These are phyloP conservation scores for Penicillium sp. DNA, from an alignment of 2,329 filamentous ascomycete genomes.

Conservation along the genomic window DNA sequence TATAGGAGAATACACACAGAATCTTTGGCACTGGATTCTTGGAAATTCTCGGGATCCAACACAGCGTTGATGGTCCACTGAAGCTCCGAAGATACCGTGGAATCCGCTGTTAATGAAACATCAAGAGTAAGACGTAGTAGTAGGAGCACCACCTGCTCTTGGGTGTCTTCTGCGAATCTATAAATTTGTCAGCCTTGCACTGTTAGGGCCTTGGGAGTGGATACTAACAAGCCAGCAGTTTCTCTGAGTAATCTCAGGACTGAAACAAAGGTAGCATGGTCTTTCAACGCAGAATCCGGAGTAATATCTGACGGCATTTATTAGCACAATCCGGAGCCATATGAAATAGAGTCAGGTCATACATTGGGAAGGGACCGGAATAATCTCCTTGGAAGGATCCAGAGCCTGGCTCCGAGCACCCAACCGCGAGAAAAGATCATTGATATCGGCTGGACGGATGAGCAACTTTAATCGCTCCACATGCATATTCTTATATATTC, in stretches of 20 bases:
- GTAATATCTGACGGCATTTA: constrained; percentile 11
- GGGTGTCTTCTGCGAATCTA: constrained; percentile 36
- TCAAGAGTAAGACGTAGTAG: constrained; percentile 41
- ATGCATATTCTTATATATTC: constrained; percentile 23
- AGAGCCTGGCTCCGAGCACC: constrained; percentile 55
- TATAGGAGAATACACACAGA: constrained; percentile 19
- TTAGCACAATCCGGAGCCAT: constrained; percentile 2
- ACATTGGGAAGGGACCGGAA: constrained; percentile 28
- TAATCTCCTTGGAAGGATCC: constrained; percentile 28
- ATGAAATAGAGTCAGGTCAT: constrained; percentile 1
- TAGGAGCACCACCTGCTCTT: constrained; percentile 31
- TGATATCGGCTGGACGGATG: constrained; percentile 42
- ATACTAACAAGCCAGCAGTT: constrained; percentile 31
- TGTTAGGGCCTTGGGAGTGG: neutral
- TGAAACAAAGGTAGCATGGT: constrained; percentile 30
- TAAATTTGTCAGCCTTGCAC: constrained; percentile 9
- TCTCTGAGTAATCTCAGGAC: constrained; percentile 34
- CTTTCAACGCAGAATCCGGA: constrained; percentile 14
- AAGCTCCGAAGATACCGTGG: constrained; percentile 30
- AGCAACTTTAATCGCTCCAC: constrained; percentile 30
- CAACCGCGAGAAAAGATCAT: constrained; percentile 57
- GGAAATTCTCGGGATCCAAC: constrained; percentile 25
- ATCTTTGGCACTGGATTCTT: constrained; percentile 18
- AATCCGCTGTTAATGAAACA: constrained; percentile 30
- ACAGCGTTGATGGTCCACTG: constrained; percentile 35